Base-by-base conservation (phyloP, 78 protist species). In the Dictyostelium purpureum region DNA sequence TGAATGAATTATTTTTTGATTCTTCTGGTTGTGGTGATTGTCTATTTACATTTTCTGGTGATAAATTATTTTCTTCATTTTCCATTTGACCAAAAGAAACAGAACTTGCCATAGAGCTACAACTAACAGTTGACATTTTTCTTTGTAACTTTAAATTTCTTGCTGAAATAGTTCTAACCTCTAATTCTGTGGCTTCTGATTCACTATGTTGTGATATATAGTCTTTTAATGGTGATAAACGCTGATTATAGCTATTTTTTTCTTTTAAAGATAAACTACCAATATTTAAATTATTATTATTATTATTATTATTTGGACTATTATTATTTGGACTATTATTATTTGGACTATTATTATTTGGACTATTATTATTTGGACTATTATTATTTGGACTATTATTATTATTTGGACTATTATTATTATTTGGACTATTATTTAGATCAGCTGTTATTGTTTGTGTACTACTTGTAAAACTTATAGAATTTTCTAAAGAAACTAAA, bases 161-260 rank as follows among this genome's bases (percentile, higher is more conserved):
- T 61, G 40, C 38, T 33, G 26, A 19, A 18, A 14, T 63, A 3
- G 19, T 63, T 14, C 38, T 33, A 31, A 63, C 26, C 16, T 63
- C 71, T 10, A 42, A 63, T 47, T 47, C 52, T 14, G n/a, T 16
- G 12, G 71, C 71, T n/a, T 42, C 76, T 24, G 24, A 28, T n/a
- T 69, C 76, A 69, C 76, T 69, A n/a, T n/a, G 40, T n/a, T 69
- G 56, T 42, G 56, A 35, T 69, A 40, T 18, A 69, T 69, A 35
- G 33, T 69, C 76, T 24, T 69, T 42, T 69, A 28, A 40, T 40
- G 26, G 26, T 69, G 52, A 24, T 6, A 24, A n/a, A n/a, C n/a
- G n/a, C n/a, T n/a, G n/a, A n/a, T n/a, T n/a, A n/a, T n/a, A n/a
- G n/a, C n/a, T n/a, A n/a, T n/a, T n/a, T n/a, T n/a, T n/a, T n/a